These are phyloP conservation scores for Penstemon eatonii DNA, from an alignment of 257 asterid genomes.

Conservation along the genomic window DNA sequence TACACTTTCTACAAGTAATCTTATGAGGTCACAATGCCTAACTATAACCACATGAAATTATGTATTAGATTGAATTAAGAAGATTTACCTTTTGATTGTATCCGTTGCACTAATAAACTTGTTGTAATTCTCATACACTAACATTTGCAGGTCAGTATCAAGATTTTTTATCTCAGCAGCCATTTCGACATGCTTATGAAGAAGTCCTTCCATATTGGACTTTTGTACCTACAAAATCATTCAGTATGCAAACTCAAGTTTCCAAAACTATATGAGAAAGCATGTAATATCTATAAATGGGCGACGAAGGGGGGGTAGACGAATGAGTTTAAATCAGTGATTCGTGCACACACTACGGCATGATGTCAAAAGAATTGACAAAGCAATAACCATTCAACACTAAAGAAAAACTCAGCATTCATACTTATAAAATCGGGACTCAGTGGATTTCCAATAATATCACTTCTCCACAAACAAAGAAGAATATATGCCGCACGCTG, in stretches of 20 bases:
- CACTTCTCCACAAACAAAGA: too few species aligned
- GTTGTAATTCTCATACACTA: constrained; percentile 97
- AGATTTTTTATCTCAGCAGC: constrained; percentile 98
- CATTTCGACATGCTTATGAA: constrained; percentile 97
- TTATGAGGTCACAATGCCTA: constrained; percentile 11
- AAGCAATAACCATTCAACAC: too few species aligned
- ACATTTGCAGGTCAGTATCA: constrained; percentile 97
- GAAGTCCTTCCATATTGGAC: constrained; percentile 88
- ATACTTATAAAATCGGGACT: too few species aligned
- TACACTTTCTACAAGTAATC: background rate
- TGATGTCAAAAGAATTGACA: too few species aligned
- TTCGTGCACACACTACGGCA: too few species aligned
- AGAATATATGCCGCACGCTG: too few species aligned
- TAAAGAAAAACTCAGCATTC: too few species aligned
- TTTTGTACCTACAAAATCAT: constrained; percentile 71
- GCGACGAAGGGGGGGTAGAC: too few species aligned
- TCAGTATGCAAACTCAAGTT: background rate
- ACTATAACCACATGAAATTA: constrained; percentile 4
- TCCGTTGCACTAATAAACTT: constrained; percentile 98
- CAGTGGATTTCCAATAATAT: too few species aligned
- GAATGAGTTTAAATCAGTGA: too few species aligned
- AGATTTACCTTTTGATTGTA: constrained; percentile 79
- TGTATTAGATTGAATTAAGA: constrained; percentile 17
- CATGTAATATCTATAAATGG: background rate
- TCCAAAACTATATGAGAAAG: background rate